phyloP scores from a whole-genome alignment of 2,329 filamentous ascomycete genomes.

The Macrophomina phaseolina region DNA sequence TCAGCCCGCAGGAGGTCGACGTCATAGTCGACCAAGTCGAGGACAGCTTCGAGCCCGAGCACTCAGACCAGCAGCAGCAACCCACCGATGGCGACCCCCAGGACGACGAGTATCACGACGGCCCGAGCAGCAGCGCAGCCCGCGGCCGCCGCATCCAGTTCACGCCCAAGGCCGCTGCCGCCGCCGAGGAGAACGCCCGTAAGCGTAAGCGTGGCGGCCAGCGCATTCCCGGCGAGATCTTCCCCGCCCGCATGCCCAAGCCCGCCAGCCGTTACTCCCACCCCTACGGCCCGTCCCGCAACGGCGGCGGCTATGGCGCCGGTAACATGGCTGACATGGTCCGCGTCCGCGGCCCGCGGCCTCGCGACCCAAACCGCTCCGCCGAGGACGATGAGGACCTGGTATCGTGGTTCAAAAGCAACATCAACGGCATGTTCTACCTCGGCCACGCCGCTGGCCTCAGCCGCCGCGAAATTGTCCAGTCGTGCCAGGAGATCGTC shows the following conservation, averaged over 20 bases:
- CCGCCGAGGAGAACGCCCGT: neutral
- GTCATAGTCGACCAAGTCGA: neutral
- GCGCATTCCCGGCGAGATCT: constrained; percentile 23
- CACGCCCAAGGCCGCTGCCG: constrained; percentile 21
- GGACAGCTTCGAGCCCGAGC: neutral
- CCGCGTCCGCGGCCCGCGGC: neutral
- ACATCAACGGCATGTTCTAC: constrained; percentile 14
- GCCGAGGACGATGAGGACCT: constrained; percentile 4
- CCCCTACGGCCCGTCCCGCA: neutral
- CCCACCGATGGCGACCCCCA: neutral
- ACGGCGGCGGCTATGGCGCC: too few relatives aligned
- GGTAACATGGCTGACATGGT: neutral
- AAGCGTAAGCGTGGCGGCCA: constrained; percentile 21
- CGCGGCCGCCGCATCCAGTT: constrained; percentile 20
- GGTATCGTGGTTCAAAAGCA: constrained; percentile 9
- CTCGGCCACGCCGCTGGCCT: constrained; percentile 10
- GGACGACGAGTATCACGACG: neutral
- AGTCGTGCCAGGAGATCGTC: constrained; percentile 2
- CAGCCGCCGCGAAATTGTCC: neutral
- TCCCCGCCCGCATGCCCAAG: constrained; percentile 18
- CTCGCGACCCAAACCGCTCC: neutral
- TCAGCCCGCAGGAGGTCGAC: neutral
- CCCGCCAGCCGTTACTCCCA: neutral
- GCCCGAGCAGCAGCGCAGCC: neutral
- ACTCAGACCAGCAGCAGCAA: neutral